These are phyloP conservation scores for Epichloe baconii DNA, from an alignment of 2,329 filamentous ascomycete species.

Conservation along the genomic window DNA sequence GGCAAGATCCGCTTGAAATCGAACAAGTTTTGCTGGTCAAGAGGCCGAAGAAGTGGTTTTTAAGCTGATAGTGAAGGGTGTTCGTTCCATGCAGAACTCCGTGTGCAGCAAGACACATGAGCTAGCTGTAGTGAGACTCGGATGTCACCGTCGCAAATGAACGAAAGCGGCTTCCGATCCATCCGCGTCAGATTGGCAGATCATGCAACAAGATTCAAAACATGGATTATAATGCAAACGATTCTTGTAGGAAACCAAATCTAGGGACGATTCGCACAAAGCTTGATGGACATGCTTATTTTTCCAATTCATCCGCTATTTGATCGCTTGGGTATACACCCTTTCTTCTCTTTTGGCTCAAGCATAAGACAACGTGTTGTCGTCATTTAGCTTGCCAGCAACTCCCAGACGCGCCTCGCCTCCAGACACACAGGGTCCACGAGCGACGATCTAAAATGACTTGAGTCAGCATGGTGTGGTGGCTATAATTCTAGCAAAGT, in stretches of 20 bases:
- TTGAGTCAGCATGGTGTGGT: not conserved
- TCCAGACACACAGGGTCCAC: constrained; percentile 61
- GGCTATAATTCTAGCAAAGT: too few species aligned
- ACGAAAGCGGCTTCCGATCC: not conserved
- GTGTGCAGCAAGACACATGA: too few species aligned
- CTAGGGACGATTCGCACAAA: not conserved
- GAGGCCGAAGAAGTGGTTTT: too few species aligned
- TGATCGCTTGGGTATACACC: not conserved
- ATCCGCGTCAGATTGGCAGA: not conserved
- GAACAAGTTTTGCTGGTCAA: too few species aligned
- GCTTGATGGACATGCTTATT: not conserved
- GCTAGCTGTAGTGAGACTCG: too few species aligned
- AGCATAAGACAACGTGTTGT: constrained; percentile 56
- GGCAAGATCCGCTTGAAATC: too few species aligned
- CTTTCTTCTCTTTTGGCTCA: constrained; percentile 9
- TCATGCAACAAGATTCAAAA: not conserved
- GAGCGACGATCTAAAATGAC: constrained; percentile 48
- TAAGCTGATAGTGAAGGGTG: too few species aligned
- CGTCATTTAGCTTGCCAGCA: constrained; percentile 51
- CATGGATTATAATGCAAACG: not conserved
- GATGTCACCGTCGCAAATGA: too few species aligned
- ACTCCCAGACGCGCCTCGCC: constrained; percentile 51
- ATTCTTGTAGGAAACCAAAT: not conserved
- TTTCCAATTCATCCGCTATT: not conserved
- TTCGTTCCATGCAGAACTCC: too few species aligned